phyloP scores from a whole-genome alignment of 352 stramenopile genomes.

The Pythium folliculosum region DNA sequence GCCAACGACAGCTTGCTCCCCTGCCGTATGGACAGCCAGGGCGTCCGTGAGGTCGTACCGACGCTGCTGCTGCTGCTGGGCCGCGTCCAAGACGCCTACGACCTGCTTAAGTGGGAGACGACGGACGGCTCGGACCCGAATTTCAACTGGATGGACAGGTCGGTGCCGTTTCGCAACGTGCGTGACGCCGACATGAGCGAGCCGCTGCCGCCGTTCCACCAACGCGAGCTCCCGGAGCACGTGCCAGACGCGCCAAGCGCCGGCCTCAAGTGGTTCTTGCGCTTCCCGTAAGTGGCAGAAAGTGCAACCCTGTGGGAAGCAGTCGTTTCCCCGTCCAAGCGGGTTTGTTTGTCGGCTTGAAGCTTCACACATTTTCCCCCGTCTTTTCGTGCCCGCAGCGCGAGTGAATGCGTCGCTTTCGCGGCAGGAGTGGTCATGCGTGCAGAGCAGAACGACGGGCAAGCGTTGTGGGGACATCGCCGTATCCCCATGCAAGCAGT shows the following conservation, averaged over 20 bases:
- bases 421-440: too few species aligned
- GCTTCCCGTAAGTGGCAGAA: too few species aligned
- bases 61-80: not conserved
- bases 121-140: not conserved
- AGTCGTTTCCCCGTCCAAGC: too few species aligned
- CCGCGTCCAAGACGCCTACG: constrained; percentile 10
- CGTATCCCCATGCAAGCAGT: too few species aligned
- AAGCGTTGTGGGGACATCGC: too few species aligned
- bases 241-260: not conserved
- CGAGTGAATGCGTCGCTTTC: too few species aligned
- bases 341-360: too few species aligned
- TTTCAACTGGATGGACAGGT: constrained; percentile 4
- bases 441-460: too few species aligned
- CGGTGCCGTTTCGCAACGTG: not conserved
- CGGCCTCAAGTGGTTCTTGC: not conserved
- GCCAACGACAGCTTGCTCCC: constrained; percentile 6
- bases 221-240: not conserved
- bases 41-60: constrained; percentile 7
- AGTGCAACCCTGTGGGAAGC: too few species aligned
- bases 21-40: constrained; percentile 12
- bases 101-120: constrained; percentile 15
- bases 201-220: not conserved
- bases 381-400: too few species aligned
- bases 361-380: too few species aligned
- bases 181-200: constrained; percentile 2